Percentiles rank a stretch among this genome's conserved stretches.
These are phyloP conservation scores for Colletotrichum plurivorum DNA, from an alignment of 2,329 filamentous ascomycete species.

Conservation along the genomic window DNA sequence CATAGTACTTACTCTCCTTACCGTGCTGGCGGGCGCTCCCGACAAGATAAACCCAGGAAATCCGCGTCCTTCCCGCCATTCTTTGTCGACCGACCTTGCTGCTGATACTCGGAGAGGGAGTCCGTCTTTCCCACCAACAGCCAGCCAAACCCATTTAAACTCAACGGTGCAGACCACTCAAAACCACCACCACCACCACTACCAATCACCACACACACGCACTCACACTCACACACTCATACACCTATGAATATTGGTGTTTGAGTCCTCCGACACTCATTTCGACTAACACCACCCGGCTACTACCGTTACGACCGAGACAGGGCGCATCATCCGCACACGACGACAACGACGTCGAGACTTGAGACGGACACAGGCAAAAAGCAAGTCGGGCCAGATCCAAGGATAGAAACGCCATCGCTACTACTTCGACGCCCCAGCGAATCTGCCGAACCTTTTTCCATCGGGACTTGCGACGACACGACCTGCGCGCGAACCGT, in stretches of 20 bases:
- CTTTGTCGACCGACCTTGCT: constrained; percentile 19
- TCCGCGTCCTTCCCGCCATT: background rate
- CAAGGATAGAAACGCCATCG: constrained; percentile 9
- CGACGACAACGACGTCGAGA: background rate
- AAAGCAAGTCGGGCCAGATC: background rate
- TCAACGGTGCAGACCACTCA: constrained; percentile 6
- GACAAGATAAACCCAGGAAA: constrained; percentile 32
- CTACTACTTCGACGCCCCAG: background rate
- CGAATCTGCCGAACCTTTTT: constrained; percentile 15
- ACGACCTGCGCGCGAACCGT: constrained; percentile 15
- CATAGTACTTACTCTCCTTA: constrained; percentile 23
- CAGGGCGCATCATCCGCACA: constrained; percentile 31
- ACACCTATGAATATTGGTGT: background rate
- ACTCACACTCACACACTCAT: too few species aligned
- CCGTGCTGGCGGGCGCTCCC: constrained; percentile 39
- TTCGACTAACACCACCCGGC: constrained; percentile 30
- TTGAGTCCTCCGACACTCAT: constrained; percentile 23
- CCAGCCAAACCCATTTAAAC: background rate
- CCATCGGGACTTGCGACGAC: constrained; percentile 35
- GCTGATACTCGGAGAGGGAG: constrained; percentile 8
- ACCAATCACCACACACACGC: background rate
- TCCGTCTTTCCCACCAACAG: constrained; percentile 18
- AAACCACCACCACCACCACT: background rate
- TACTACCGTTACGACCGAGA: constrained; percentile 20
- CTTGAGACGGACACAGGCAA: background rate